Evolutionary conservation across 192 early-diverging fungal genomes (phyloP), one percentile per base, ranked within the genome.

Genomic region (Backusella psychrophila): DNA sequence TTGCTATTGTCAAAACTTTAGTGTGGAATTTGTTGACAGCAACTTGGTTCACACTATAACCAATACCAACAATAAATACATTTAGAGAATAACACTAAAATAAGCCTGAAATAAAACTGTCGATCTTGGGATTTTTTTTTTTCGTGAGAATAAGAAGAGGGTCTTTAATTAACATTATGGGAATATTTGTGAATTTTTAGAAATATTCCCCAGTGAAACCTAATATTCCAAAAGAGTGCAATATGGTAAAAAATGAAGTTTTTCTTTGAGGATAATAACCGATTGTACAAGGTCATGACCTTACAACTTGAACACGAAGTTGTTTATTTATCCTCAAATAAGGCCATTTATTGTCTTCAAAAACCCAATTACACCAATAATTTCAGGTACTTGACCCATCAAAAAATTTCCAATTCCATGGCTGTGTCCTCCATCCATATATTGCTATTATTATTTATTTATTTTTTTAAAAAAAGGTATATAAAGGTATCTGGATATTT

Each of bases 61-160:
- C 12, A 26, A 59, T 59, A 8, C 11, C 11, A 59, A 59, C 23
- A 59, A 59, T 26, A 26, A 26, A 59, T 59, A 26, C 2, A 26
- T 59, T 59, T 59, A 26, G 53, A 59, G 53, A 59, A 59, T 23
- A 26, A 63, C 29, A 63, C 56, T 63, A 63, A 63, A 63, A 63
- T 26, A 63, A 63, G 56, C 29, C 23, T 21, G 9, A 56, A 26
- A 21, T 21, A 8, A 7, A 29, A 17, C 42, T 15, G 56, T 63
- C 56, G 23, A 63, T 63, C 56, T 63, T 26, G 11, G 3, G 11
- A 29, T 29, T 9, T 53, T 53, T 19, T 52, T 21, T 56, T 63
- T 63, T 59, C 56, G 56, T 59, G 56, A 59, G 56, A 59, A 59
- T 29, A 59, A 59, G 21, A n/a, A 26, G 56, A 59, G 21, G 42